Conservation (phyloP, 2,329 filamentous ascomycete genomes). For the Lomentospora prolificans region DNA sequence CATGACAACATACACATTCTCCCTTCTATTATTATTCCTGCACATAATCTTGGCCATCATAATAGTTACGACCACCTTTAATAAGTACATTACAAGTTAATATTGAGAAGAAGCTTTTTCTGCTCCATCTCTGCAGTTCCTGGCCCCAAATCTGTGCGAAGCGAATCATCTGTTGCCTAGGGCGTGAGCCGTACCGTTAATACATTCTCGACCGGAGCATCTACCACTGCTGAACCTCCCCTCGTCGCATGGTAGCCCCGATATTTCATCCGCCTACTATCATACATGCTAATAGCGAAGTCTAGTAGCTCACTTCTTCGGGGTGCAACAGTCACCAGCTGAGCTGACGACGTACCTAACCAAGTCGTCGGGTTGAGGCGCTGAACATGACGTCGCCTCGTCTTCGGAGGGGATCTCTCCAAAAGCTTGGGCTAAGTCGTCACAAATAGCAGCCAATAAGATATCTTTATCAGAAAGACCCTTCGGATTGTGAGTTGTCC, state of each 20-base stretch:
- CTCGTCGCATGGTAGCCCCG: background rate
- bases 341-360: constrained; percentile 34
- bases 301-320: constrained; percentile 28
- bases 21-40: constrained; percentile 3
- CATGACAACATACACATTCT: constrained; percentile 1
- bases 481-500: constrained; percentile 60
- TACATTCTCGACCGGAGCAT: no score
- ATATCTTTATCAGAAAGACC: constrained; percentile 58
- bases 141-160: no score
- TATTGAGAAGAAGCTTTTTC: constrained; percentile 8
- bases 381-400: constrained; percentile 11
- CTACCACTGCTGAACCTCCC: background rate
- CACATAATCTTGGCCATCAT: constrained; percentile 4
- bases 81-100: constrained; percentile 14
- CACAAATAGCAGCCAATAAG: constrained; percentile 51
- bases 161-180: no score
- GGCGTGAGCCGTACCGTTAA: no score
- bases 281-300: background rate
- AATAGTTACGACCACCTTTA: constrained; percentile 10
- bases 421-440: constrained; percentile 45
- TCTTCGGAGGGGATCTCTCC: constrained; percentile 37
- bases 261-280: no score
- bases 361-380: constrained; percentile 29
- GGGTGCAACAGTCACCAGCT: constrained; percentile 45
- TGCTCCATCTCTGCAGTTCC: background rate